Evolutionary conservation across 257 asterid genomes (phyloP).

Genomic region (Fraxinus excelsior): DNA sequence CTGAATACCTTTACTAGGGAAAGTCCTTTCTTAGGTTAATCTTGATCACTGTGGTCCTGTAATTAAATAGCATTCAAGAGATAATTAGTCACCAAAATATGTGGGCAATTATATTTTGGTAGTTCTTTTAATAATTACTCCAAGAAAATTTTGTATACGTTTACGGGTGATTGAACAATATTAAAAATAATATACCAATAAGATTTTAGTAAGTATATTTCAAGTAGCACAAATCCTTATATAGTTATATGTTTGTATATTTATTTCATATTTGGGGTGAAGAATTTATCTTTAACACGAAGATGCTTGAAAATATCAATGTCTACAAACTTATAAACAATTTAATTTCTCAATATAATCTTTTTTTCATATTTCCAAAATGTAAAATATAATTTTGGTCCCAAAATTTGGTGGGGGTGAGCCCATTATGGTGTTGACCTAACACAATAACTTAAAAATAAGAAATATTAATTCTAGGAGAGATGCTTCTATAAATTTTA

Average conservation of each 20-base stretch:
- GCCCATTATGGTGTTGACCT: slow-evolving; percentile 22
- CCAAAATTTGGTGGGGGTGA: neutral
- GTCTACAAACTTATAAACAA: neutral
- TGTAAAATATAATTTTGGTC: neutral
- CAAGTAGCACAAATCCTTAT: too few species aligned
- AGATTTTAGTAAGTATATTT: too few species aligned
- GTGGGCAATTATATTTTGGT: neutral
- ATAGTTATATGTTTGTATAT: too few species aligned
- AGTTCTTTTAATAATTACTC: neutral
- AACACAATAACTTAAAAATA: slow-evolving; percentile 2
- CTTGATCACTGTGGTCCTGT: neutral
- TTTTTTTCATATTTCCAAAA: neutral
- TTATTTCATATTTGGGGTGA: too few species aligned
- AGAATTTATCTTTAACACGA: neutral
- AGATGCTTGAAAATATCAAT: neutral
- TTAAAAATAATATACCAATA: too few species aligned
- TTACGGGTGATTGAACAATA: neutral
- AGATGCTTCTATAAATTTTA: too few species aligned
- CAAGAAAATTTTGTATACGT: too few species aligned
- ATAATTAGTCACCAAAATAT: neutral
- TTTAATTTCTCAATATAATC: neutral
- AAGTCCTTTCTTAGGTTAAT: neutral
- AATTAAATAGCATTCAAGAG: neutral
- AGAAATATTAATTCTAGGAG: neutral
- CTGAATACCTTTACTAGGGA: neutral